Percentiles rank a stretch among this genome's conserved stretches.
Conservation (phyloP, 2,329 filamentous ascomycete genomes). For the Alternaria alternata region DNA sequence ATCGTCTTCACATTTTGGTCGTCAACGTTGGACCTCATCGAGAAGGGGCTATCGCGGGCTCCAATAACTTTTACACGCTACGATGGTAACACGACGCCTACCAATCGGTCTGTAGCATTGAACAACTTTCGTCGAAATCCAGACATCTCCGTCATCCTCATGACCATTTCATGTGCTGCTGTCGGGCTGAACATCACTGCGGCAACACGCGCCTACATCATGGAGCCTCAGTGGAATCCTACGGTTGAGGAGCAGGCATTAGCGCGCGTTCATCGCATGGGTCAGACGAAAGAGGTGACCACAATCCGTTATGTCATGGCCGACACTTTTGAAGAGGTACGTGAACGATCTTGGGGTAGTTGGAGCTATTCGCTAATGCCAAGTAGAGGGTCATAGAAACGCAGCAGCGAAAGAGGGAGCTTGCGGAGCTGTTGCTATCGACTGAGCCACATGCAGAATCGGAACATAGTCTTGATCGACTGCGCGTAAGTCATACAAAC, state of each 20-base stretch:
- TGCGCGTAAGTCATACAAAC: background rate
- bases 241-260: slow-evolving; percentile 57
- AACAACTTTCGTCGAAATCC: slow-evolving; percentile 53
- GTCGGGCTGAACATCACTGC: slow-evolving; percentile 52
- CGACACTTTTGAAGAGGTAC: slow-evolving; percentile 48
- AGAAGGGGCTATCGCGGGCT: slow-evolving; percentile 21
- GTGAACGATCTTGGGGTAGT: background rate
- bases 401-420: background rate
- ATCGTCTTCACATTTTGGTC: slow-evolving; percentile 64
- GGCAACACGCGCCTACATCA: slow-evolving; percentile 58
- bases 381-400: background rate
- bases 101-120: slow-evolving; percentile 53
- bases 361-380: background rate
- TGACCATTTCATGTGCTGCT: slow-evolving; percentile 62
- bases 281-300: slow-evolving; percentile 39
- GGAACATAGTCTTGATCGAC: background rate
- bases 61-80: slow-evolving; percentile 54
- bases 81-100: slow-evolving; percentile 58
- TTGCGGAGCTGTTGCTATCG: background rate
- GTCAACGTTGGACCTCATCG: slow-evolving; percentile 58
- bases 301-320: slow-evolving; percentile 52
- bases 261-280: slow-evolving; percentile 38
- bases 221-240: slow-evolving; percentile 62
- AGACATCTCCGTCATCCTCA: slow-evolving; percentile 52
- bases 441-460: background rate